A percentile compares a stretch with the other conserved stretches of the same genome.
Conservation (phyloP, 805 yeast genomes). For the Starmerella vaccinii region DNA sequence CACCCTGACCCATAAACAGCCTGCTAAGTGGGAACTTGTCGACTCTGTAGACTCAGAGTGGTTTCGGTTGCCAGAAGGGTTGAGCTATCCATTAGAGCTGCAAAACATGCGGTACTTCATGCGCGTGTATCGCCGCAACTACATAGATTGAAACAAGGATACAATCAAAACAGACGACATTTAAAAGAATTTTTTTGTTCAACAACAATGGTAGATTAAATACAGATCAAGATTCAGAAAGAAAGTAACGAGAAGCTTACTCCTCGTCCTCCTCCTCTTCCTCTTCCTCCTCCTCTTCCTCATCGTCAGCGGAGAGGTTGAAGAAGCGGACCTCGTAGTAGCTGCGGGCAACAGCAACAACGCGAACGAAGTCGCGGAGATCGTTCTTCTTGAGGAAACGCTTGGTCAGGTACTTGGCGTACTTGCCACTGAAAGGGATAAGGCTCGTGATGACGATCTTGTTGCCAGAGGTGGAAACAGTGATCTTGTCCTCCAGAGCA, state of each 20-base stretch:
- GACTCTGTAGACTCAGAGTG: conserved; percentile 66
- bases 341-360: conserved; percentile 90
- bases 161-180: not conserved
- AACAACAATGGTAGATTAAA: conserved; percentile 1
- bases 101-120: conserved; percentile 85
- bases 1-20: conserved; percentile 44
- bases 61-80: conserved; percentile 51
- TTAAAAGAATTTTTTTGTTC: not conserved
- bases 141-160: not conserved
- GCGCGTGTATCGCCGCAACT: conserved; percentile 52
- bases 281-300: conserved; percentile 73
- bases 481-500: conserved; percentile 91
- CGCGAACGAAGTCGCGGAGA: conserved; percentile 99
- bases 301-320: conserved; percentile 95
- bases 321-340: conserved; percentile 96
- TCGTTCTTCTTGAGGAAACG: conserved; percentile 99
- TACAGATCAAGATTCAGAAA: not conserved
- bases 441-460: conserved; percentile 82
- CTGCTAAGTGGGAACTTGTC: conserved; percentile 49
- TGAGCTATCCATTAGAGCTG: conserved; percentile 55
- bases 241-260: conserved; percentile 11
- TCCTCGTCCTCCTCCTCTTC: conserved; percentile 28
- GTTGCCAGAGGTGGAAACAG: conserved; percentile 69
- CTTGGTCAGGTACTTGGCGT: conserved; percentile 98
- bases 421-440: conserved; percentile 98